phyloP scores from a whole-genome alignment of 78 protist species.

The Guillardia theta region DNA sequence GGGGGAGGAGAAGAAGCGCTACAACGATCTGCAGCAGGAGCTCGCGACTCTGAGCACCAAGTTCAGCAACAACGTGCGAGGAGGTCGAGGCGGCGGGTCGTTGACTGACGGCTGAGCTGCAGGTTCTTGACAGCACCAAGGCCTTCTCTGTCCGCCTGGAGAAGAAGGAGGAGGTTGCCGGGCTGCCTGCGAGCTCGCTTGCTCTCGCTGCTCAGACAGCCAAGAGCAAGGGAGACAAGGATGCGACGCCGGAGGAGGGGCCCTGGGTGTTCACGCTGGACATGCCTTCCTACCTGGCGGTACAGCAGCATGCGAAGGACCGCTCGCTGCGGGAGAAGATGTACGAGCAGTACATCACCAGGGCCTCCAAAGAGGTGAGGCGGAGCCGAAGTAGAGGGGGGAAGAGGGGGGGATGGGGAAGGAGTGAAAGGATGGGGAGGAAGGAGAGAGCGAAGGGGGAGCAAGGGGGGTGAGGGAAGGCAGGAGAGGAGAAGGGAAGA shows the following conservation, averaged over 20 bases:
- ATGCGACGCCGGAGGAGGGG: background rate
- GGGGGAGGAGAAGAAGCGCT: background rate
- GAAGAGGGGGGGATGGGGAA: too few relatives aligned
- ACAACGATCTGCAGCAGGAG: background rate
- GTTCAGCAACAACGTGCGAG: conserved; percentile 6
- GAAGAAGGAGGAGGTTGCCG: conserved; percentile 5
- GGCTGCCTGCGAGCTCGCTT: background rate
- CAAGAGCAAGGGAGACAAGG: background rate
- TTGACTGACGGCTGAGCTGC: too few relatives aligned
- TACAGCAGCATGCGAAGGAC: background rate
- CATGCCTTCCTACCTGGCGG: conserved; percentile 16
- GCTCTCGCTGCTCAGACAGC: conserved; percentile 32
- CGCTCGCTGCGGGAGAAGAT: background rate
- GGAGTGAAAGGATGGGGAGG: too few relatives aligned
- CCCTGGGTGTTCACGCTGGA: conserved; percentile 34
- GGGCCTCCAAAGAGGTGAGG: background rate
- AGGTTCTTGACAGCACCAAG: background rate
- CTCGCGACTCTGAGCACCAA: background rate
- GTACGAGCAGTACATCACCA: background rate
- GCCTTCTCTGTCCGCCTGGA: background rate
- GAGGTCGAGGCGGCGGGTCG: too few relatives aligned
- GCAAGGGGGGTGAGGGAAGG: too few relatives aligned
- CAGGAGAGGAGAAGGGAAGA: too few relatives aligned
- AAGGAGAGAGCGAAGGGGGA: too few relatives aligned
- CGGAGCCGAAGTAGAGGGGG: background rate